Evolutionary conservation across 1,139 yeast genomes (phyloP).

Genomic region (Yamadazyma siamensis): DNA sequence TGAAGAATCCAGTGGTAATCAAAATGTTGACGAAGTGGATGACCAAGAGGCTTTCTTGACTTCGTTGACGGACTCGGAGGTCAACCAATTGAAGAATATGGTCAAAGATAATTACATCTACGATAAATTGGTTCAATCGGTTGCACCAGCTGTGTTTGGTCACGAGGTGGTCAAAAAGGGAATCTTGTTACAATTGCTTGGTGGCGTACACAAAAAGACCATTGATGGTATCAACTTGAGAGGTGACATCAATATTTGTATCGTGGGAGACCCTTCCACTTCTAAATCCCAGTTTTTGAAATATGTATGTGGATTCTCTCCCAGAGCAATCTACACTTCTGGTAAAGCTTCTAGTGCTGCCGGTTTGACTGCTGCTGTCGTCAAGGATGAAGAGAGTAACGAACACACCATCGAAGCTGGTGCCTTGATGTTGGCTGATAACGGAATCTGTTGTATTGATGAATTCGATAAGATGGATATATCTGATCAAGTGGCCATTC

Average conservation of each 20-base stretch:
- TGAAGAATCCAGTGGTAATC: constrained; percentile 30
- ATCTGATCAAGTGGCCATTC: constrained; percentile 95
- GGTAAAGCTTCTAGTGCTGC: constrained; percentile 99
- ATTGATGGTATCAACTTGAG: constrained; percentile 93
- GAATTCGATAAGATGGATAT: constrained; percentile 98
- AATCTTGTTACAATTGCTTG: constrained; percentile 77
- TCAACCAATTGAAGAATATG: constrained; percentile 83
- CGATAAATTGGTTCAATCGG: constrained; percentile 78
- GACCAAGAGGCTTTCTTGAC: constrained; percentile 81
- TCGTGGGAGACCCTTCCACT: constrained; percentile 98
- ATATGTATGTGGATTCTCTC: constrained; percentile 88
- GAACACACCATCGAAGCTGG: constrained; percentile 99
- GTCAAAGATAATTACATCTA: constrained; percentile 86
- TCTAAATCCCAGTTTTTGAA: constrained; percentile 95
- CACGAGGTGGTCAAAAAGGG: constrained; percentile 96
- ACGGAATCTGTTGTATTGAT: constrained; percentile 97
- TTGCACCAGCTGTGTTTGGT: constrained; percentile 97
- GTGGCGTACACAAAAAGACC: constrained; percentile 95
- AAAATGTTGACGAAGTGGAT: constrained; percentile 34
- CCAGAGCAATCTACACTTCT: constrained; percentile 94
- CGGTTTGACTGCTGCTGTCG: constrained; percentile 97
- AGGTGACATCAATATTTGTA: constrained; percentile 95
- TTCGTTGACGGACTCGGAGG: constrained; percentile 78
- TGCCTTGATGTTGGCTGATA: constrained; percentile 97
- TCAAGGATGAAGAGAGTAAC: constrained; percentile 95